A percentile compares a stretch with the other conserved stretches of the same genome.
phyloP scores from a whole-genome alignment of 2,329 filamentous ascomycete species.

The Rhinocladiella mackenziei region DNA sequence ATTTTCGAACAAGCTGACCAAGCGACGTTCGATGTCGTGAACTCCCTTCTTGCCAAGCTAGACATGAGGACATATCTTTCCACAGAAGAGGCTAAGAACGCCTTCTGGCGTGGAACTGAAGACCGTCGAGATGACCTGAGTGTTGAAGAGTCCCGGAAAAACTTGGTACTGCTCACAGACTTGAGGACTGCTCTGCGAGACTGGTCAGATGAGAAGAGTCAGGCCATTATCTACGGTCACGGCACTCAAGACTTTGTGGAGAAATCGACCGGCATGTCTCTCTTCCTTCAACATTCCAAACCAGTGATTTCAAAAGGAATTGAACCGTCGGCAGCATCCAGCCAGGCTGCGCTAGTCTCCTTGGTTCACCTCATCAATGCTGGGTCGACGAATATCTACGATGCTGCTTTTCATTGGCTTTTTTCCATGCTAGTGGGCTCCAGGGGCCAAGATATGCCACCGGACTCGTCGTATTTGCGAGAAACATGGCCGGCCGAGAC shows the following conservation, averaged over 20 bases:
- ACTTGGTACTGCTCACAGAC: conserved; percentile 39
- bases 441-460: background rate
- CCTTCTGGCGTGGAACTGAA: conserved; percentile 23
- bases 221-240: conserved; percentile 46
- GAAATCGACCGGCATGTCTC: conserved; percentile 47
- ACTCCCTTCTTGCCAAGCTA: conserved; percentile 50
- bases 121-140: background rate
- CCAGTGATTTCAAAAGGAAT: conserved; percentile 41
- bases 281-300: conserved; percentile 56
- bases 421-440: conserved; percentile 41
- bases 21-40: conserved; percentile 53
- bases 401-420: conserved; percentile 55
- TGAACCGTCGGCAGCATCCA: conserved; percentile 39
- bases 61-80: conserved; percentile 39
- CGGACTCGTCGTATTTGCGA: conserved; percentile 49
- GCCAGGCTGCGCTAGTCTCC: conserved; percentile 35
- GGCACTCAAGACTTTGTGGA: conserved; percentile 47
- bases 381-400: conserved; percentile 46
- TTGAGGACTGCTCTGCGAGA: conserved; percentile 42
- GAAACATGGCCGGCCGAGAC: conserved; percentile 54
- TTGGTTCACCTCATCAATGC: conserved; percentile 48
- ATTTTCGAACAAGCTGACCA: conserved; percentile 54
- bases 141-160: conserved; percentile 20
- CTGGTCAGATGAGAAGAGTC: conserved; percentile 46
- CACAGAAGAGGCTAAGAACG: conserved; percentile 35